Conservation (phyloP, 1,284 basidiomycete species). For the Mycosarcoma mackinlayi region DNA sequence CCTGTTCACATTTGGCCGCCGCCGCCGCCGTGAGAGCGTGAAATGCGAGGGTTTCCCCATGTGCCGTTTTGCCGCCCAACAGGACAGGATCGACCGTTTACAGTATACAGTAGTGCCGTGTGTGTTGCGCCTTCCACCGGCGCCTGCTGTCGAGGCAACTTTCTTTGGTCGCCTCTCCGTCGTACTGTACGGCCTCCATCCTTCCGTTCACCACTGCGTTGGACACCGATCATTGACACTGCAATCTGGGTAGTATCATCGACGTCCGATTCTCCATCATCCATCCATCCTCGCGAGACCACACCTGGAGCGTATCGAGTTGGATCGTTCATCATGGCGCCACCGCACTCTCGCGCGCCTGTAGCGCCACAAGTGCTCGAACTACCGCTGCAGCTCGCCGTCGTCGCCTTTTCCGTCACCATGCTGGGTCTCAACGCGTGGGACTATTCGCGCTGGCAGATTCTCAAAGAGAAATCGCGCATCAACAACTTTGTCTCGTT, state of each 20-base stretch:
- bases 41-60: constrained; percentile 5
- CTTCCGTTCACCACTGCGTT: too few species aligned
- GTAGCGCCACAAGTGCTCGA: constrained; percentile 52
- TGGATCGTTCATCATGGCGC: constrained; percentile 20
- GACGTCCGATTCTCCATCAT: too few species aligned
- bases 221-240: too few species aligned
- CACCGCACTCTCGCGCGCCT: constrained; percentile 40
- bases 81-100: too few species aligned
- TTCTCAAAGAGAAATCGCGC: constrained; percentile 15
- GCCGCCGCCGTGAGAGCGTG: neutral
- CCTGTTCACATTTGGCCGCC: neutral
- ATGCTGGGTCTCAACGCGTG: constrained; percentile 50
- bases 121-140: too few species aligned
- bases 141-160: too few species aligned
- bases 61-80: neutral
- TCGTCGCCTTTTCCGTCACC: constrained; percentile 51
- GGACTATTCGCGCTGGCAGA: constrained; percentile 45
- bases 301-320: too few species aligned
- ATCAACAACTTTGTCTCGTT: constrained; percentile 46
- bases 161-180: too few species aligned
- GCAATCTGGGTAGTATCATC: too few species aligned
- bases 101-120: too few species aligned
- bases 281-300: too few species aligned
- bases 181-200: too few species aligned
- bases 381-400: constrained; percentile 50